A percentile compares a stretch with the other conserved stretches of the same genome.
phyloP scores from a whole-genome alignment of 441 rosid genomes.

The Breynia disticha region DNA sequence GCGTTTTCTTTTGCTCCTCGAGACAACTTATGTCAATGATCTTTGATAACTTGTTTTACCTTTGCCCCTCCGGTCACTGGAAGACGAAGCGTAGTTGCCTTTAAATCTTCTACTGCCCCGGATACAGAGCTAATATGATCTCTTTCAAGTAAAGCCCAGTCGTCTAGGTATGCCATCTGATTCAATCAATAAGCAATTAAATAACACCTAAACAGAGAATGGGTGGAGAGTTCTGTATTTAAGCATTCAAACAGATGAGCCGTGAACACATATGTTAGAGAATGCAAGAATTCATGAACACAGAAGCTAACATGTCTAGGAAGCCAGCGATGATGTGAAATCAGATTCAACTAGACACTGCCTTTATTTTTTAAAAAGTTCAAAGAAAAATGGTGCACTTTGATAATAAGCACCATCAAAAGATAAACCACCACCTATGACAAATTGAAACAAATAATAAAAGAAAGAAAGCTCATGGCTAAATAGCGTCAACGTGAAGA shows the following conservation, averaged over 20 bases:
- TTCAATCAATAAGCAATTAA: constrained; percentile 23
- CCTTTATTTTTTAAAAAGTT: no score
- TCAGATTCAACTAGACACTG: no score
- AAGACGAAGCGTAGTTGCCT: constrained; percentile 87
- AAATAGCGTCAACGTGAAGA: constrained; percentile 11
- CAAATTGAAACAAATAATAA: no score
- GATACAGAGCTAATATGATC: constrained; percentile 68
- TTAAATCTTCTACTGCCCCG: constrained; percentile 72
- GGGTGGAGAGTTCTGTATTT: no score
- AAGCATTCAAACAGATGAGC: no score
- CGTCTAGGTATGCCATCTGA: constrained; percentile 71
- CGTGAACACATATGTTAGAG: no score
- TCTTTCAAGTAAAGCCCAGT: constrained; percentile 79
- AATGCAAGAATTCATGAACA: no score
- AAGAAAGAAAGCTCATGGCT: not conserved
- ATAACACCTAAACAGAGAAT: constrained; percentile 2
- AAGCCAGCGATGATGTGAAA: no score
- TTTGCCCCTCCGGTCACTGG: constrained; percentile 83
- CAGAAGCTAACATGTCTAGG: no score
- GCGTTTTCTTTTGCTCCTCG: constrained; percentile 15
- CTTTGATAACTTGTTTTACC: constrained; percentile 37
- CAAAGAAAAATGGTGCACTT: no score
- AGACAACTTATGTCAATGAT: constrained; percentile 1
- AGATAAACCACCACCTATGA: no score
- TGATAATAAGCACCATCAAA: no score